Evolutionary conservation across 2,329 filamentous ascomycete species (phyloP), one percentile per base, ranked within the genome.

Genomic region (Bipolaris cookei): DNA sequence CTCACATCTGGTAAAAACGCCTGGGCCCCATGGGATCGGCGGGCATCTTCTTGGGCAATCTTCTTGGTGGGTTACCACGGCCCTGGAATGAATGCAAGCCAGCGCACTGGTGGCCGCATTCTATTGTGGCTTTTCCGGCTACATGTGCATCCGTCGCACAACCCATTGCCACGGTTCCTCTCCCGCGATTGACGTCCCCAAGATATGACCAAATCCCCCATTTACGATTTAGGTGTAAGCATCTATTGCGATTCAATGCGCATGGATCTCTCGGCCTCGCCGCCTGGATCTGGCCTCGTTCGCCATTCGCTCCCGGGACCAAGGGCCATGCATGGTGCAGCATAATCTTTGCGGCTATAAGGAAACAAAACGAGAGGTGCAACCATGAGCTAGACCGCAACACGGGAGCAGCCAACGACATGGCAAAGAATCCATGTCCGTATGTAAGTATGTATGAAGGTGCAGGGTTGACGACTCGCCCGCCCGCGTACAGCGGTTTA

Each of bases 331-430:
- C 28, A 13, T 21, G 38, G 16, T 21, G 1, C 38, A 23, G 20
- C 18, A 23, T 21, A 41, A 4, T 11, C n/a, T 8, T 23, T 21
- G 21, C 39, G 13, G 23, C 20, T 42, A 25, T 13, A 14, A 25
- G 20, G 20, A 41, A 14, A 21, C 39, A 23, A 13, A 23, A 23
- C 13, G 6, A 21, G 38, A 41, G 20, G 60, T 63, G 62, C 56
- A 67, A 56, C 49, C 51, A 32, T 61, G 63, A 69, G 69, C 68
- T 66, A 66, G 64, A 56, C 46, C 51, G 43, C 18, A 21, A 4
- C 13, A 47, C 39, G 6, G 47, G 23, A 51, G 41, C 59, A 49
- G 38, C 54, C 62, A 62, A 64, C 59, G 48, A 53, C 50, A 47
- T 25, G 23, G 39, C 41, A 13, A 4, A 30, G 28, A 30, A 30